These are phyloP conservation scores for Deuterostichococcus epilithicus DNA, from an alignment of 139 green algal species.

Conservation along the genomic window DNA sequence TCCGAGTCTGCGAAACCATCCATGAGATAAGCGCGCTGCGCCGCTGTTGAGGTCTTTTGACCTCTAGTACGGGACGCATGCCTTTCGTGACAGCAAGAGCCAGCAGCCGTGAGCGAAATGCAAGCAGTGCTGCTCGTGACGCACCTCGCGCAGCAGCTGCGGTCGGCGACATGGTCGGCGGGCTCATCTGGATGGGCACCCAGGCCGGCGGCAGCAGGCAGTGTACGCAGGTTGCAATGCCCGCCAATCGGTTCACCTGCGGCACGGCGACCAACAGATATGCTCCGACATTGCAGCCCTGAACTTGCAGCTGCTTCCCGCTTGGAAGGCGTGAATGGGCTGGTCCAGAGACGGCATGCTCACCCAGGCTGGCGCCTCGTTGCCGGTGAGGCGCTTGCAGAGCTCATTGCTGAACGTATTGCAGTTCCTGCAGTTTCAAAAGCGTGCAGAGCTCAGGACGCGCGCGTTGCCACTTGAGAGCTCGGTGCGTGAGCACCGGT, in stretches of 20 bases:
- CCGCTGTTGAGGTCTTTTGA: too few relatives aligned
- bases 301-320: too few relatives aligned
- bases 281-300: too few relatives aligned
- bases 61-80: too few relatives aligned
- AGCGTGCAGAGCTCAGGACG: slow-evolving; percentile 32
- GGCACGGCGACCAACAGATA: slow-evolving; percentile 18
- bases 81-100: too few relatives aligned
- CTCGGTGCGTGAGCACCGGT: too few relatives aligned
- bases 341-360: not conserved
- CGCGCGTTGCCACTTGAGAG: too few relatives aligned
- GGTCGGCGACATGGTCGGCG: not conserved
- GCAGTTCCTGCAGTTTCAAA: slow-evolving; percentile 21
- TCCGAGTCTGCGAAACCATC: not conserved
- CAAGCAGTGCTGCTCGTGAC: too few relatives aligned
- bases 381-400: slow-evolving; percentile 58
- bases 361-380: slow-evolving; percentile 61
- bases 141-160: not conserved
- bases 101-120: too few relatives aligned
- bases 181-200: slow-evolving; percentile 45
- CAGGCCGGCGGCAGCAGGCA: slow-evolving; percentile 75
- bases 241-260: slow-evolving; percentile 84
- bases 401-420: slow-evolving; percentile 70
- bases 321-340: too few relatives aligned
- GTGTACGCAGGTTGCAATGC: slow-evolving; percentile 75
- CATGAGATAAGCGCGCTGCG: too few relatives aligned